phyloP scores from a whole-genome alignment of 2,329 filamentous ascomycete genomes.

The Beauveria sp. region DNA sequence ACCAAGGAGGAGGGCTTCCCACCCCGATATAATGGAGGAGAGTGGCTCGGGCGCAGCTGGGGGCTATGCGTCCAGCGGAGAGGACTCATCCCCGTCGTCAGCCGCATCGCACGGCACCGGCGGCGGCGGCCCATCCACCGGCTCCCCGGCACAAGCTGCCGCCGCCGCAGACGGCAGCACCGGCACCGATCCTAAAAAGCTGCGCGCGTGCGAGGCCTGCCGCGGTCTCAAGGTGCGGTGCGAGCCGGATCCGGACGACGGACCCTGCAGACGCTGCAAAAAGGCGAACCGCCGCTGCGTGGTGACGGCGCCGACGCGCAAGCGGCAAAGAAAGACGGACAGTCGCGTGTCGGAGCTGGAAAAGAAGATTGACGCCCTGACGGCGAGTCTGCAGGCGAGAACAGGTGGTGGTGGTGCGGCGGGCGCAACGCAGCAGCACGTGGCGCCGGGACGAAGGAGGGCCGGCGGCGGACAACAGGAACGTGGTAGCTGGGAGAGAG shows the following conservation, averaged over 20 bases:
- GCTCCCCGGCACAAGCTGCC: neutral
- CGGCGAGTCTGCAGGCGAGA: slow-evolving; percentile 63
- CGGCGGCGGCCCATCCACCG: neutral
- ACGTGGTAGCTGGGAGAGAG: slow-evolving; percentile 1
- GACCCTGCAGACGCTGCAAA: slow-evolving; percentile 63
- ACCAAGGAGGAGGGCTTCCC: neutral
- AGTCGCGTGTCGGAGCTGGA: slow-evolving; percentile 83
- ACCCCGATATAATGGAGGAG: neutral
- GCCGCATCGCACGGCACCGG: neutral
- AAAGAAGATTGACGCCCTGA: slow-evolving; percentile 85
- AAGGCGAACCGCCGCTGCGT: slow-evolving; percentile 74
- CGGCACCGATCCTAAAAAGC: slow-evolving; percentile 50
- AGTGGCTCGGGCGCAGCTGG: neutral
- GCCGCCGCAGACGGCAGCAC: slow-evolving; percentile 5
- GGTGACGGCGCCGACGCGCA: slow-evolving; percentile 65
- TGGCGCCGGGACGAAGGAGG: neutral
- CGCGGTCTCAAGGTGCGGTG: slow-evolving; percentile 76
- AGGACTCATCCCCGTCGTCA: neutral
- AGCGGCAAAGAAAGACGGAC: slow-evolving; percentile 87
- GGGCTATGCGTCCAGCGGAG: neutral
- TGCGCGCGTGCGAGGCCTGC: slow-evolving; percentile 68
- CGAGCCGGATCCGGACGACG: slow-evolving; percentile 62
- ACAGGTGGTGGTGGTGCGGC: slow-evolving; percentile 11
- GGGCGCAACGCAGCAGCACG: neutral
- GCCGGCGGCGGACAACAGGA: neutral